Conservation (phyloP, 2,329 filamentous ascomycete species). For the Fusarium xylarioides region DNA sequence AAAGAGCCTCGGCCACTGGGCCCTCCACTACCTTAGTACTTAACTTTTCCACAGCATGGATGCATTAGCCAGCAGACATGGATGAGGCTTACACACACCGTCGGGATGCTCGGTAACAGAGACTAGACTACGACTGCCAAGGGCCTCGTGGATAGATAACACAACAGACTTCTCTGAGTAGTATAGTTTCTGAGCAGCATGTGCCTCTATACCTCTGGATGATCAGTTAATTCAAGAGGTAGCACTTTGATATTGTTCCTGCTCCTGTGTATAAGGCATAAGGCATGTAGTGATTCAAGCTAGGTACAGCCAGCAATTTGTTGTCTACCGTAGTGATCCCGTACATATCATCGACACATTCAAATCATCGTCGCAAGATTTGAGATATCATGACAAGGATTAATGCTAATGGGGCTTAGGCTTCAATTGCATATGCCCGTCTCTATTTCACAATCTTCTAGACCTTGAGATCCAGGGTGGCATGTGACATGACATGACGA, state of each 20-base stretch:
- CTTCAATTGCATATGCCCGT: background rate
- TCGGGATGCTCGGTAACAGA: slow-evolving; percentile 19
- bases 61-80: background rate
- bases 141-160: background rate
- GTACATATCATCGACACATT: background rate
- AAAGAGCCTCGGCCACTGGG: background rate
- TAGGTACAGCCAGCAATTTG: background rate
- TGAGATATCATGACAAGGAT: background rate
- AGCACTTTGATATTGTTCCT: background rate
- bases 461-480: background rate
- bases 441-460: background rate
- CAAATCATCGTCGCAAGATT: background rate
- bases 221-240: background rate
- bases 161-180: background rate
- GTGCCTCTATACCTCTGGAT: background rate
- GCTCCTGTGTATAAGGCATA: background rate
- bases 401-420: background rate
- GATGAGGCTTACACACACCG: slow-evolving; percentile 17
- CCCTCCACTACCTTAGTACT: background rate
- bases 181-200: background rate
- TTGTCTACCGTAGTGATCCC: background rate
- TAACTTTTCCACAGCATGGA: background rate
- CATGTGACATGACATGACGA: background rate
- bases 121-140: background rate
- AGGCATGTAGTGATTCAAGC: background rate